A percentile compares a stretch with the other conserved stretches of the same genome.
Evolutionary conservation across 768 basidiomycete genomes (phyloP).

Genomic region (Kwoniella sp.): DNA sequence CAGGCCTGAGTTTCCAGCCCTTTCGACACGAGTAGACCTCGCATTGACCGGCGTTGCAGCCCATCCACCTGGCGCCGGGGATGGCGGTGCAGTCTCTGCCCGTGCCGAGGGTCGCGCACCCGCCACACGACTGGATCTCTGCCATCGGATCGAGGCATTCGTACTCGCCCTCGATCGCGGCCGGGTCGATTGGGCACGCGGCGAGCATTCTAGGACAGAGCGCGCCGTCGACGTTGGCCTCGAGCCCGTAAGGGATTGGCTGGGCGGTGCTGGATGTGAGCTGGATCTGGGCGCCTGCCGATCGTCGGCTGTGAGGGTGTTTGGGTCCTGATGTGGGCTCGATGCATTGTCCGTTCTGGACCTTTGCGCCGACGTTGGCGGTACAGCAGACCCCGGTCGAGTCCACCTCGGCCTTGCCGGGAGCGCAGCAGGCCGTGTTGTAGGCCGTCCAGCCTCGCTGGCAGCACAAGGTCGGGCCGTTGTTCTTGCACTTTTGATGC

Average conservation of each 20-base stretch:
- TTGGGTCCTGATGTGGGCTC: conserved; percentile 11
- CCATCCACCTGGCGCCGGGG: conserved; percentile 63
- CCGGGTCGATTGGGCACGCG: conserved; percentile 35
- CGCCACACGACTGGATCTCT: conserved; percentile 71
- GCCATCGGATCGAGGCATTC: conserved; percentile 58
- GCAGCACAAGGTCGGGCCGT: conserved; percentile 26
- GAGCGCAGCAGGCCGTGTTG: conserved; percentile 31
- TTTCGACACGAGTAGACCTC: conserved; percentile 45
- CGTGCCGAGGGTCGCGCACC: conserved; percentile 61
- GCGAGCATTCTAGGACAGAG: conserved; percentile 41
- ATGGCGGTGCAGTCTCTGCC: conserved; percentile 72
- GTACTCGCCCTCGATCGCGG: conserved; percentile 12
- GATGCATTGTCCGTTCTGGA: conserved; percentile 25
- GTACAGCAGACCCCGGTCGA: conserved; percentile 29
- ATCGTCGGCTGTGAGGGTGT: not conserved
- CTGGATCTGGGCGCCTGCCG: not conserved
- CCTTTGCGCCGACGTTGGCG: conserved; percentile 21
- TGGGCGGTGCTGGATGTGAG: not conserved
- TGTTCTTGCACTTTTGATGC: conserved; percentile 16
- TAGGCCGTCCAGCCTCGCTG: conserved; percentile 15
- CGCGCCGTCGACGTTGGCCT: conserved; percentile 25
- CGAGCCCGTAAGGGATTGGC: conserved; percentile 22
- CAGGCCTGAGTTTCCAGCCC: conserved; percentile 25
- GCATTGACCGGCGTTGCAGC: conserved; percentile 56
- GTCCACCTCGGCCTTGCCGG: conserved; percentile 17